These are phyloP conservation scores for Umbelopsis sp. DNA, from an alignment of 371 early-diverging fungal species.

Conservation along the genomic window DNA sequence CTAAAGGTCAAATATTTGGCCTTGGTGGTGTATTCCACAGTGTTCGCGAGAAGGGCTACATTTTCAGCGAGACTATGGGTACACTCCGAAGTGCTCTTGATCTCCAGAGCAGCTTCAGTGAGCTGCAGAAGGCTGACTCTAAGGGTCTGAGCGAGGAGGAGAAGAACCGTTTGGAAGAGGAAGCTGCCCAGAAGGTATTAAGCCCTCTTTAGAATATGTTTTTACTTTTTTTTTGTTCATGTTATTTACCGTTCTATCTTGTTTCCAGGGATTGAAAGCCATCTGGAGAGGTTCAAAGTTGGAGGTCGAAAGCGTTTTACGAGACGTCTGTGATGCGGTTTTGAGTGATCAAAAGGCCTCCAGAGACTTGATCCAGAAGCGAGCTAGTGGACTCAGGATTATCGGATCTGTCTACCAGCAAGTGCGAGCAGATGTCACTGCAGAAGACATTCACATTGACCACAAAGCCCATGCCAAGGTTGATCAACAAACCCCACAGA, in stretches of 20 bases:
- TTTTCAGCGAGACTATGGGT: constrained; percentile 87
- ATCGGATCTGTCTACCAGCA: constrained; percentile 73
- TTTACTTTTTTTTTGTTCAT: background rate
- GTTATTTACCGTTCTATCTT: background rate
- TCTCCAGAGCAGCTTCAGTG: constrained; percentile 83
- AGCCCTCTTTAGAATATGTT: no score
- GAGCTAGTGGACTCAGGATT: constrained; percentile 73
- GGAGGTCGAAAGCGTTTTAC: constrained; percentile 90
- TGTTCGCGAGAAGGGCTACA: constrained; percentile 79
- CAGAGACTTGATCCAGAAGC: constrained; percentile 56
- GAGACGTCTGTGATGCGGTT: constrained; percentile 89
- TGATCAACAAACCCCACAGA: background rate
- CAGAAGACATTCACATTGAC: constrained; percentile 34
- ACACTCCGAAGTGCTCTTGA: constrained; percentile 90
- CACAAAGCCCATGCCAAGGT: background rate
- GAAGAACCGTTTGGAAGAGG: constrained; percentile 68
- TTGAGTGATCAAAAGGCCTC: constrained; percentile 64
- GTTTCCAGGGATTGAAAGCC: constrained; percentile 76
- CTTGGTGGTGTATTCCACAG: constrained; percentile 70
- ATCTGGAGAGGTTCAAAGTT: constrained; percentile 94
- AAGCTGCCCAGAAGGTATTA: constrained; percentile 67
- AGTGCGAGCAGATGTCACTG: constrained; percentile 55
- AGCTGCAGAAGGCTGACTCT: constrained; percentile 89
- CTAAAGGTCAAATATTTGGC: constrained; percentile 71
- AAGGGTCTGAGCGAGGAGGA: constrained; percentile 68